Evolutionary conservation across 1,284 basidiomycete genomes (phyloP), one percentile per base, ranked within the genome.

Genomic region (Trametes sp.): DNA sequence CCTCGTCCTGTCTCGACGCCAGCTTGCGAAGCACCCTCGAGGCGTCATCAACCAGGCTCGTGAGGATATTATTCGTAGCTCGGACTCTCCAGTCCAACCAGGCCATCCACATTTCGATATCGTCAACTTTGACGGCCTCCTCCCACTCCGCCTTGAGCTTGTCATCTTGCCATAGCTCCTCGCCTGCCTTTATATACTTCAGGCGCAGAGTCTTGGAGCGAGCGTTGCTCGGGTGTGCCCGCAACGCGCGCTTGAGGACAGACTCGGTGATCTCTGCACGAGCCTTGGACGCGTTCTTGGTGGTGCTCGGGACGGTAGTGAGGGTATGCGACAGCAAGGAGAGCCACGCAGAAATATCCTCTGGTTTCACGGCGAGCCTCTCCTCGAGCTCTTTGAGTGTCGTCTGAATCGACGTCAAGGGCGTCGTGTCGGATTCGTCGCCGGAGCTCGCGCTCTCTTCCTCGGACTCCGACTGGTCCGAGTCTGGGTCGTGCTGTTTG

Each of bases 11-110:
- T 19, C 72, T 72, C 21, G 68, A 65, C 31, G 73, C 72, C 41
- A 88, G 69, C 7, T 78, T 74, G 21, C 72, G 69, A 53, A 86
- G 63, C 2, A 81, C 77, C 28, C 84, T 78, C 26, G 70, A 63
- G 7, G 82, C 83, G 66, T 86, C 84, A 29, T 81, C 76, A 7
- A 86, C 73, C 16, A 90, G 70, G n/a, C 80, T 82, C 51, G 84
- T 80, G 29, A 89, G 72, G 7, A 82, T 84, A 57, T 76, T 75
- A 35, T 63, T 75, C 36, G 75, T 77, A 46, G 68, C 81, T 29
- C 84, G 78, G 33, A 89, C 83, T 57, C 82, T 81, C 91, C 89
- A 93, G 67, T 90, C 89, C 6, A 92, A 71, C 91, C 90, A 94
- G 65, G 88, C 88, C 75, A 90, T 82, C 84, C 85, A 88, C 19